Evolutionary conservation across 2,329 filamentous ascomycete genomes (phyloP).

Genomic region (Fusarium nisikadoi): DNA sequence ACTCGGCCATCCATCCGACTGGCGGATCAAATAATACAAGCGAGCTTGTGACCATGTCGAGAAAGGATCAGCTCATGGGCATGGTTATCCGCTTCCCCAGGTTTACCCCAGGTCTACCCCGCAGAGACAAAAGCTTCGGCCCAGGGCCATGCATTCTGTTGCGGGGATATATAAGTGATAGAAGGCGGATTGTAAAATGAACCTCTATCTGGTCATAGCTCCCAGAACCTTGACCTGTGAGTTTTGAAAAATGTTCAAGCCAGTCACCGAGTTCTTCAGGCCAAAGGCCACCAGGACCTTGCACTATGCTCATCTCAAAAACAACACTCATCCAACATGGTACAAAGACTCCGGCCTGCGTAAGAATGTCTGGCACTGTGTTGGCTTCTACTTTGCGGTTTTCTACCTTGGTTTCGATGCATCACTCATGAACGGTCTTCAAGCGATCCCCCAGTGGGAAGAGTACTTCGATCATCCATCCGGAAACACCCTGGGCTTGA

Average conservation of each 20-base stretch:
- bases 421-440: slow-evolving; percentile 18
- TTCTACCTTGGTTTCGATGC: slow-evolving; percentile 26
- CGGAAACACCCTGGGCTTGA: slow-evolving; percentile 17
- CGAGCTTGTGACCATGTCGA: neutral
- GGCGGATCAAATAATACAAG: neutral
- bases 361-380: slow-evolving; percentile 28
- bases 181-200: neutral
- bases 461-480: slow-evolving; percentile 30
- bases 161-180: neutral
- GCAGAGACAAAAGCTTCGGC: neutral
- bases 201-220: neutral
- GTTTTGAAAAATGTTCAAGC: slow-evolving; percentile 2
- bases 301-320: slow-evolving; percentile 25
- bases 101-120: slow-evolving; percentile 24
- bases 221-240: neutral
- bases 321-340: slow-evolving; percentile 29
- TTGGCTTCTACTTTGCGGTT: slow-evolving; percentile 30
- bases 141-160: too few relatives aligned
- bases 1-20: slow-evolving; percentile 1
- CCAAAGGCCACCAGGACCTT: slow-evolving; percentile 23
- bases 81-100: slow-evolving; percentile 14
- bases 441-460: slow-evolving; percentile 29
- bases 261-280: slow-evolving; percentile 15
- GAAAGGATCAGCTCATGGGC: neutral
- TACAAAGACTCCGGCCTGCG: slow-evolving; percentile 23